phyloP scores from a whole-genome alignment of 495 filamentous ascomycete genomes.

The Penicillium ochrochloron region DNA sequence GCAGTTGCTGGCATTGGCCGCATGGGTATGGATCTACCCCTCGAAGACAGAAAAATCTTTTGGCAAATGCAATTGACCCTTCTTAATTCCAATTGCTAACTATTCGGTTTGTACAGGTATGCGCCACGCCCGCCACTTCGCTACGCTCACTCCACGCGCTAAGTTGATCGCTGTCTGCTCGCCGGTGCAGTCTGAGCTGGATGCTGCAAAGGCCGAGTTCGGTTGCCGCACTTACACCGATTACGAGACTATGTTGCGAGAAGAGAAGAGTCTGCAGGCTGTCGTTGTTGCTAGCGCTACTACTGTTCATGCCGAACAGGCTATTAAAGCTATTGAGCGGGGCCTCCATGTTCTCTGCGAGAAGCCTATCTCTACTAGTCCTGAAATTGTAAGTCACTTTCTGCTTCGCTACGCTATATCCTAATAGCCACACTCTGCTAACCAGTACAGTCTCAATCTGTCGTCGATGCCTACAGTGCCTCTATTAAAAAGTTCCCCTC shows the following conservation, averaged over 20 bases:
- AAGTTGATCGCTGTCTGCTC: conserved; percentile 51
- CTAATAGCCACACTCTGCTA: not conserved
- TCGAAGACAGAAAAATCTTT: not conserved
- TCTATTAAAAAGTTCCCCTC: conserved; percentile 41
- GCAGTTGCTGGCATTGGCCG: conserved; percentile 56
- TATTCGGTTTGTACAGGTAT: conserved; percentile 18
- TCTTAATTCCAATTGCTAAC: not conserved
- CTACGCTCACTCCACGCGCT: conserved; percentile 48
- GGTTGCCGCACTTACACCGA: conserved; percentile 39
- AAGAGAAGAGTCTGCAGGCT: conserved; percentile 48
- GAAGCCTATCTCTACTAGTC: conserved; percentile 52
- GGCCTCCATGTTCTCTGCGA: conserved; percentile 58
- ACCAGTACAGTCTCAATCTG: conserved; percentile 42
- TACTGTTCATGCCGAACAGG: conserved; percentile 54
- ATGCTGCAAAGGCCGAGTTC: conserved; percentile 46
- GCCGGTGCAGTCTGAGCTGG: conserved; percentile 45
- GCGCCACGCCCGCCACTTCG: conserved; percentile 53
- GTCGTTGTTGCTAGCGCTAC: conserved; percentile 51
- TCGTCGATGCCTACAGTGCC: conserved; percentile 45
- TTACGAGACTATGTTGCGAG: conserved; percentile 52
- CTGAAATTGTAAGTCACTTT: conserved; percentile 29
- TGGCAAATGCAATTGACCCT: not conserved
- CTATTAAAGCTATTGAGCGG: conserved; percentile 53
- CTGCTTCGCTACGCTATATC: too few relatives aligned
- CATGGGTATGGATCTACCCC: conserved; percentile 41